These are phyloP conservation scores for Camelina neglecta DNA, from an alignment of 345 rosid species.

Conservation along the genomic window DNA sequence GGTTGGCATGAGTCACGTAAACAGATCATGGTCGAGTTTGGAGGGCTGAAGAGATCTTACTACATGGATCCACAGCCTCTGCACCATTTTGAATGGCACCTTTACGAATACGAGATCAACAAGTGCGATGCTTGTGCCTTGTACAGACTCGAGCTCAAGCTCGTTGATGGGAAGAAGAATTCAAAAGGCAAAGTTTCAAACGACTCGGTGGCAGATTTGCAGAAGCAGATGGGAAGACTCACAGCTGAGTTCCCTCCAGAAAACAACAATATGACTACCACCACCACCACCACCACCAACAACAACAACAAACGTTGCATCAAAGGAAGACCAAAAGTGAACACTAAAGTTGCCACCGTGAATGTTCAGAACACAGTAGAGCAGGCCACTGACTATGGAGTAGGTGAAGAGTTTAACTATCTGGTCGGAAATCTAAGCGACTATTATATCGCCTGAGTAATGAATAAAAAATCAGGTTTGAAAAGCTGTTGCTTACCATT, in stretches of 20 bases:
- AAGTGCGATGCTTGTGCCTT: slow-evolving; percentile 92
- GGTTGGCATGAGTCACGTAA: slow-evolving; percentile 99
- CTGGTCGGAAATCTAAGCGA: slow-evolving; percentile 66
- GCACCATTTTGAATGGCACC: slow-evolving; percentile 92
- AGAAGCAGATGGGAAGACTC: slow-evolving; percentile 96
- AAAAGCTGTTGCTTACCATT: slow-evolving; percentile 41
- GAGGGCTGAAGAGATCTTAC: slow-evolving; percentile 94
- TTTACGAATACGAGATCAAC: slow-evolving; percentile 95
- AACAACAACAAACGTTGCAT: slow-evolving; percentile 64
- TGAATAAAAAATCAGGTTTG: slow-evolving; percentile 10
- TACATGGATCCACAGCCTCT: slow-evolving; percentile 99
- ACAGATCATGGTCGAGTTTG: slow-evolving; percentile 92
- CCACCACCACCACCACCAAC: neutral
- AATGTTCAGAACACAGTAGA: slow-evolving; percentile 52
- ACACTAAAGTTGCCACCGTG: slow-evolving; percentile 48
- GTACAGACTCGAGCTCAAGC: slow-evolving; percentile 94
- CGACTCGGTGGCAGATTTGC: slow-evolving; percentile 88
- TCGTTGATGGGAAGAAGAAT: slow-evolving; percentile 87
- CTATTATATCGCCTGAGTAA: slow-evolving; percentile 55
- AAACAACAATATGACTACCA: slow-evolving; percentile 35
- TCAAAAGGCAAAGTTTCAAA: slow-evolving; percentile 69
- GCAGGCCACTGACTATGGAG: slow-evolving; percentile 63
- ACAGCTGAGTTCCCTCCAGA: slow-evolving; percentile 85
- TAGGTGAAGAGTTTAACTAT: slow-evolving; percentile 66
- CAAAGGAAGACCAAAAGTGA: slow-evolving; percentile 70